A percentile compares a stretch with the other conserved stretches of the same genome.
phyloP scores from a whole-genome alignment of 805 yeast genomes.

The Monosporozyma servazzii region DNA sequence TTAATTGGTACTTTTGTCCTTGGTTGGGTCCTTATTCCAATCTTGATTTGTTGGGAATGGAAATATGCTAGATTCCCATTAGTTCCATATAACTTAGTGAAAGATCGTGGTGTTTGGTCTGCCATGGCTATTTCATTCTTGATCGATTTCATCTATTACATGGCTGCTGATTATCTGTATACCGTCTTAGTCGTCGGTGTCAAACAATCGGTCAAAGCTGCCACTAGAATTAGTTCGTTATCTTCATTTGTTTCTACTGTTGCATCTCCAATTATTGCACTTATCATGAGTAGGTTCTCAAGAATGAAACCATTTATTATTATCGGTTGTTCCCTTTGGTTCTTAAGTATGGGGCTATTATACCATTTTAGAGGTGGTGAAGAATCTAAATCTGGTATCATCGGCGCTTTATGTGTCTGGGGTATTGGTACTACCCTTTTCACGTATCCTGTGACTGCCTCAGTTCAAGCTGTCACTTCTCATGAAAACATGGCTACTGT shows the following conservation, averaged over 20 bases:
- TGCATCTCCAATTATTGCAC: slow-evolving; percentile 49
- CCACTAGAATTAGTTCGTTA: slow-evolving; percentile 52
- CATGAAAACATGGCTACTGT: slow-evolving; percentile 62
- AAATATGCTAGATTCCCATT: slow-evolving; percentile 52
- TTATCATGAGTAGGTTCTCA: slow-evolving; percentile 39
- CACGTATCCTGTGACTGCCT: slow-evolving; percentile 55
- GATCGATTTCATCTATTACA: slow-evolving; percentile 52
- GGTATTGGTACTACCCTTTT: slow-evolving; percentile 73
- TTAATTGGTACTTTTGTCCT: slow-evolving; percentile 62
- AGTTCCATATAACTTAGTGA: slow-evolving; percentile 47
- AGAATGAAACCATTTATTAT: slow-evolving; percentile 52
- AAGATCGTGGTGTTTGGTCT: slow-evolving; percentile 66
- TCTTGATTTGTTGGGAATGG: slow-evolving; percentile 52
- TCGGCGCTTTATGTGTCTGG: slow-evolving; percentile 53
- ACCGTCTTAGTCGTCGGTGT: slow-evolving; percentile 58
- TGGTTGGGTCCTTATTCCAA: slow-evolving; percentile 53
- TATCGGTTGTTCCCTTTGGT: slow-evolving; percentile 50
- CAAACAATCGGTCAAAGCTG: slow-evolving; percentile 48
- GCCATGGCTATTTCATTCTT: slow-evolving; percentile 53
- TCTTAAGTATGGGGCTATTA: slow-evolving; percentile 52
- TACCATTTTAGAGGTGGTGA: slow-evolving; percentile 47
- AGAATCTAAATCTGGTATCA: slow-evolving; percentile 44
- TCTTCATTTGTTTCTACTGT: slow-evolving; percentile 59
- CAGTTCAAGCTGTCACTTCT: slow-evolving; percentile 45
- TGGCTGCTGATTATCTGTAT: slow-evolving; percentile 63